phyloP scores from a whole-genome alignment of 2,329 filamentous ascomycete species.

The Neospermospora avenae region DNA sequence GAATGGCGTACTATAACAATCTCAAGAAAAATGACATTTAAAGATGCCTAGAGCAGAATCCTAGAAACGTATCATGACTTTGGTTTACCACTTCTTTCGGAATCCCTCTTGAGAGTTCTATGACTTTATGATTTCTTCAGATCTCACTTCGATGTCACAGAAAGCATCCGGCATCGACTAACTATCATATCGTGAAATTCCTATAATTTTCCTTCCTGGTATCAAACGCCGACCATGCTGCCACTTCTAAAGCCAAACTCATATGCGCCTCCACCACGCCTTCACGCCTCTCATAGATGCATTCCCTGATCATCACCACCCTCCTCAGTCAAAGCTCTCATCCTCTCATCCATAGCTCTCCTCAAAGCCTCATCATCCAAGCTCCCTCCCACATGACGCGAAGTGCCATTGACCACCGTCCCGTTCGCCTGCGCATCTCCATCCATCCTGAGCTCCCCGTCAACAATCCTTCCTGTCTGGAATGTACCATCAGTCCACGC shows the following conservation, averaged over 20 bases:
- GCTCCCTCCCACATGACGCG: slow-evolving; percentile 41
- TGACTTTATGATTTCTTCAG: too few species aligned
- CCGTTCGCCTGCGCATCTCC: slow-evolving; percentile 12
- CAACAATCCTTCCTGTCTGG: slow-evolving; percentile 54
- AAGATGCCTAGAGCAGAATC: too few species aligned
- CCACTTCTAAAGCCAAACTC: not conserved
- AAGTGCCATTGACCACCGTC: slow-evolving; percentile 12
- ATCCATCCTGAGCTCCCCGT: slow-evolving; percentile 49
- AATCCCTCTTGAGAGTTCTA: too few species aligned
- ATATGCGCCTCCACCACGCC: not conserved
- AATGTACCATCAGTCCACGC: slow-evolving; percentile 64
- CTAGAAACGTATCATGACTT: too few species aligned
- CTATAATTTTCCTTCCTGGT: slow-evolving; percentile 12
- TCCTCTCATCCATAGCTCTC: slow-evolving; percentile 51
- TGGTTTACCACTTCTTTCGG: too few species aligned
- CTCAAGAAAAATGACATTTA: too few species aligned
- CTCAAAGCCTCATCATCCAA: slow-evolving; percentile 59
- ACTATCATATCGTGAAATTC: not conserved
- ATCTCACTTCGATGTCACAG: too few species aligned
- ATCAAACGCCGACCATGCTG: slow-evolving; percentile 25
- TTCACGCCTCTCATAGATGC: slow-evolving; percentile 49
- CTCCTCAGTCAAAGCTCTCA: slow-evolving; percentile 44
- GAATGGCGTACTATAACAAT: too few species aligned
- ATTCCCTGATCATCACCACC: slow-evolving; percentile 55
- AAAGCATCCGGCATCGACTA: too few species aligned